phyloP scores from a whole-genome alignment of 2,329 filamentous ascomycete species.

The Penicillium sclerotiorum region DNA sequence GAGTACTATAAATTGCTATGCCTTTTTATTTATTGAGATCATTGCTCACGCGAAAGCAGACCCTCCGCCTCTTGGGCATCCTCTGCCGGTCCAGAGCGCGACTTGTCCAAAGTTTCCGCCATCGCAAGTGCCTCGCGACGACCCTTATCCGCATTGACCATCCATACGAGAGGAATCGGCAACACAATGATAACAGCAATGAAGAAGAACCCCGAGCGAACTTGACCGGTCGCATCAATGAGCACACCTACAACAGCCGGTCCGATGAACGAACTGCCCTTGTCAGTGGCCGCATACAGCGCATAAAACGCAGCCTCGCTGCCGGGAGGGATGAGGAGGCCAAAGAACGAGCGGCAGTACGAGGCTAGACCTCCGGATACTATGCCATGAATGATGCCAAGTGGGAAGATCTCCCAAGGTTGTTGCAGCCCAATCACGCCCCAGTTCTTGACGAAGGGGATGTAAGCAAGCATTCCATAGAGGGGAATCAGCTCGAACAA shows the following conservation, averaged over 20 bases:
- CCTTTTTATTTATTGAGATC: not conserved
- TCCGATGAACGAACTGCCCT: constrained; percentile 86
- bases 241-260: constrained; percentile 87
- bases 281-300: constrained; percentile 91
- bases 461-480: constrained; percentile 81
- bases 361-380: constrained; percentile 82
- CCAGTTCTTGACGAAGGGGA: constrained; percentile 72
- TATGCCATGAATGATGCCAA: constrained; percentile 83
- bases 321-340: constrained; percentile 84
- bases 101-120: constrained; percentile 27
- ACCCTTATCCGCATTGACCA: constrained; percentile 57
- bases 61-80: constrained; percentile 33
- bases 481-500: constrained; percentile 89
- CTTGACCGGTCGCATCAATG: constrained; percentile 75
- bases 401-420: constrained; percentile 89
- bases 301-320: constrained; percentile 93
- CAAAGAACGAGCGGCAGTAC: constrained; percentile 85
- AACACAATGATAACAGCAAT: constrained; percentile 77
- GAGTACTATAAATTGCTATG: too few relatives aligned
- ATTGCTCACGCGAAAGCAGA: constrained; percentile 22
- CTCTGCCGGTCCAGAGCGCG: constrained; percentile 15
- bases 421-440: constrained; percentile 80
- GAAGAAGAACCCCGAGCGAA: constrained; percentile 85
- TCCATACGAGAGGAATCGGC: constrained; percentile 77
- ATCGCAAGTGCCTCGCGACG: constrained; percentile 36